Percentiles rank a stretch among this genome's conserved stretches.
Evolutionary conservation across 208 protist genomes (phyloP).

Genomic region (Crithidia acanthocephali): DNA sequence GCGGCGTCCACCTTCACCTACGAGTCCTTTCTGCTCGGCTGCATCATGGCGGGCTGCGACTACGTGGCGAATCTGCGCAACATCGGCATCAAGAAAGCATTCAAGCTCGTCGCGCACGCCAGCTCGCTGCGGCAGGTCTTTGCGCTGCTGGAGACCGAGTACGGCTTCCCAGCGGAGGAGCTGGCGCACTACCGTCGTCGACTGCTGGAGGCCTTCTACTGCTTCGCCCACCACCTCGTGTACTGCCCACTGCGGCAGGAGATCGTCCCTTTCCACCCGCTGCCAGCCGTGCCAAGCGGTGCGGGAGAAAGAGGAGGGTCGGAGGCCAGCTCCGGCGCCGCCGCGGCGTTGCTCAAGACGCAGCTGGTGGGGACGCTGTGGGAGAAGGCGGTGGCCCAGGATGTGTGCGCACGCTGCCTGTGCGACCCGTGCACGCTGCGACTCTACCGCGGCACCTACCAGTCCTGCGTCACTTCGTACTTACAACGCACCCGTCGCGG

Average conservation of each 20-base stretch:
- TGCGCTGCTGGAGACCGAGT: conserved; percentile 40
- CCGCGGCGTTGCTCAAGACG: conserved; percentile 34
- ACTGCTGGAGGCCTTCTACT: conserved; percentile 80
- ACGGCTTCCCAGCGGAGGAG: conserved; percentile 64
- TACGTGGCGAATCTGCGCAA: conserved; percentile 93
- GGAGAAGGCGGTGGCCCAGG: conserved; percentile 42
- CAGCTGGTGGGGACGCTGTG: conserved; percentile 60
- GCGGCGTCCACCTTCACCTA: conserved; percentile 49
- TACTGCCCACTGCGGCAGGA: conserved; percentile 69
- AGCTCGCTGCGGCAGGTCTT: conserved; percentile 59
- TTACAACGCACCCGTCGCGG: conserved; percentile 49
- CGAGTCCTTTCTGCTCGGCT: conserved; percentile 93
- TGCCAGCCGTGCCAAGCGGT: conserved; percentile 29
- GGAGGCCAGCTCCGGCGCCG: background rate
- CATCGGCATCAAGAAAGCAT: conserved; percentile 95
- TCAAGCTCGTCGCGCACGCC: conserved; percentile 73
- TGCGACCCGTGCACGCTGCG: conserved; percentile 65
- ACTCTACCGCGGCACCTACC: conserved; percentile 57
- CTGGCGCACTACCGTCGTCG: conserved; percentile 58
- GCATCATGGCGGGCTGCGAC: conserved; percentile 98
- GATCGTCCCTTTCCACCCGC: conserved; percentile 51
- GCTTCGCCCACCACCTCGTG: conserved; percentile 91
- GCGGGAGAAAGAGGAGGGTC: background rate
- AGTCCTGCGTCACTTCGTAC: conserved; percentile 58
- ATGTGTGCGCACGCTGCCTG: conserved; percentile 69